These are phyloP conservation scores for Xylaria telfairii DNA, from an alignment of 495 filamentous ascomycete species.

Conservation along the genomic window DNA sequence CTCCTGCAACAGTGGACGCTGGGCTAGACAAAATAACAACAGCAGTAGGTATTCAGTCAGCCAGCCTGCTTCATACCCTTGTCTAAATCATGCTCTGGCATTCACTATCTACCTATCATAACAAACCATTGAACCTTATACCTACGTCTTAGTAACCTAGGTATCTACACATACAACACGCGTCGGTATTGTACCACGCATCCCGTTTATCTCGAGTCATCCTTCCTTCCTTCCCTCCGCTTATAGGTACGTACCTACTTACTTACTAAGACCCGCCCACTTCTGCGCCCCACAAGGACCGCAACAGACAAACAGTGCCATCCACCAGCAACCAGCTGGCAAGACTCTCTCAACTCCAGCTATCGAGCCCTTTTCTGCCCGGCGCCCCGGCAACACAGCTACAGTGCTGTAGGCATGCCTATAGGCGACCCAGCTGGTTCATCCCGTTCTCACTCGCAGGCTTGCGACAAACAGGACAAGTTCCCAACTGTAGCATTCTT, in stretches of 20 bases:
- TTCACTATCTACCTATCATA: not conserved
- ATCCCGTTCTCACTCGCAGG: slow-evolving; percentile 3
- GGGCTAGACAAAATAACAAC: not conserved
- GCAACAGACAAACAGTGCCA: not conserved
- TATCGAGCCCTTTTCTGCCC: no score
- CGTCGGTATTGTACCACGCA: not conserved
- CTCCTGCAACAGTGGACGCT: not conserved
- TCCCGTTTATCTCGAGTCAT: slow-evolving; percentile 15
- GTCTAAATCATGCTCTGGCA: not conserved
- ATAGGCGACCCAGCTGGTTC: not conserved
- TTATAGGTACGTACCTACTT: no score
- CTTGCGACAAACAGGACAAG: not conserved
- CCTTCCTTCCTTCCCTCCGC: not conserved
- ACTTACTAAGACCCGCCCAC: not conserved
- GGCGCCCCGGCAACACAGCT: no score
- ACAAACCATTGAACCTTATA: not conserved
- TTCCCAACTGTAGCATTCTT: slow-evolving; percentile 15
- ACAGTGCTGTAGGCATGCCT: not conserved
- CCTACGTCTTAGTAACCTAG: not conserved
- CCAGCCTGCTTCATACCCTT: not conserved
- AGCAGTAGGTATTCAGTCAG: not conserved
- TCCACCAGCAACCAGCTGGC: not conserved
- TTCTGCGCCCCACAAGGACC: not conserved
- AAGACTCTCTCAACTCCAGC: not conserved
- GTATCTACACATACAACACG: not conserved